phyloP scores from a whole-genome alignment of 108 stramenopile species.

The Nitzschia sp. region DNA sequence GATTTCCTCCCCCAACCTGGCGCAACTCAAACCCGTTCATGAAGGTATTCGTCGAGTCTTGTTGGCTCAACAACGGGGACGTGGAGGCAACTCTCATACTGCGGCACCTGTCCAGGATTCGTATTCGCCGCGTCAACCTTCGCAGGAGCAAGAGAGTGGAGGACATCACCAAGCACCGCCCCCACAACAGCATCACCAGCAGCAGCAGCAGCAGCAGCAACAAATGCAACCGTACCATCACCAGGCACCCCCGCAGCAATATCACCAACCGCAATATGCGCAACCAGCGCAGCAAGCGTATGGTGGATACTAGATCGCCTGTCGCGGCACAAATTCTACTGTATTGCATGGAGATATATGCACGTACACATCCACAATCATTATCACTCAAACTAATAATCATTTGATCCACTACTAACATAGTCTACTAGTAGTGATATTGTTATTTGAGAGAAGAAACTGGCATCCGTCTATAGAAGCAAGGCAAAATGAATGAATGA shows the following conservation, averaged over 20 bases:
- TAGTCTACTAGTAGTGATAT: not conserved
- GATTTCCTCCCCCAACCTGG: slow-evolving; percentile 84
- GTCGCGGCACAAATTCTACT: no score
- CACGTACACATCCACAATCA: not conserved
- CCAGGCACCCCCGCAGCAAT: not conserved
- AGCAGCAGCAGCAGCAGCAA: not conserved
- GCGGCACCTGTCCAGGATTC: slow-evolving; percentile 2
- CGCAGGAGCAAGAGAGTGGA: not conserved
- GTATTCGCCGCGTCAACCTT: not conserved
- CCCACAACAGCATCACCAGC: not conserved
- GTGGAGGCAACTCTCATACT: slow-evolving; percentile 34
- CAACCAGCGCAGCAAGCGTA: not conserved
- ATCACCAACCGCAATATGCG: not conserved
- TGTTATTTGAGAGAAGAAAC: no score
- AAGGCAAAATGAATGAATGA: no score
- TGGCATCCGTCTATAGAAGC: no score
- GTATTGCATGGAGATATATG: no score
- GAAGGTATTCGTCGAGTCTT: slow-evolving; percentile 85
- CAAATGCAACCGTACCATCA: no score
- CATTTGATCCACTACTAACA: no score
- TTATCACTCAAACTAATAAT: not conserved
- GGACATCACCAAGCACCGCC: not conserved
- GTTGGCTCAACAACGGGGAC: slow-evolving; percentile 74
- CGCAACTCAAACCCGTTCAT: slow-evolving; percentile 80
- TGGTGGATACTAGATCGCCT: not conserved